phyloP scores from a whole-genome alignment of 2,329 filamentous ascomycete genomes.

The Penicillium concentricum region DNA sequence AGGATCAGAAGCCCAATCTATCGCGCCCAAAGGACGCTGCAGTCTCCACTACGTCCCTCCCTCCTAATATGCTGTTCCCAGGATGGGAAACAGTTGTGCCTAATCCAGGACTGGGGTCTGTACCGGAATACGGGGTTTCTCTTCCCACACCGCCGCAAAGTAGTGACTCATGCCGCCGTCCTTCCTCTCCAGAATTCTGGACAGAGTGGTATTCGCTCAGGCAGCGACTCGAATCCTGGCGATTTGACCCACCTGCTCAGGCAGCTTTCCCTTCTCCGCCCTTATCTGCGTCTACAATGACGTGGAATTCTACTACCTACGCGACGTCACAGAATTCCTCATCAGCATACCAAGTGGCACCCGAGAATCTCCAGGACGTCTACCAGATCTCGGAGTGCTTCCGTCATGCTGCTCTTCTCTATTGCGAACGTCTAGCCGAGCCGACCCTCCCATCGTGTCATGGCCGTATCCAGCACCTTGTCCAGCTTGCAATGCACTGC shows the following conservation, averaged over 20 bases:
- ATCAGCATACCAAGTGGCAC: conserved; percentile 40
- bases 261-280: conserved; percentile 20
- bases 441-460: conserved; percentile 71
- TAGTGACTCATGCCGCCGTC: conserved; percentile 18
- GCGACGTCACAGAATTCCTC: conserved; percentile 30
- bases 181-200: conserved; percentile 62
- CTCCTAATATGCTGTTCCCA: conserved; percentile 35
- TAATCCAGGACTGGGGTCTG: conserved; percentile 43
- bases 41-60: conserved; percentile 31
- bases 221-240: conserved; percentile 74
- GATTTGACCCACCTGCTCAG: conserved; percentile 56
- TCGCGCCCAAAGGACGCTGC: conserved; percentile 24
- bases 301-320: conserved; percentile 25
- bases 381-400: conserved; percentile 85
- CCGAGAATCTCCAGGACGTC: conserved; percentile 69
- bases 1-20: conserved; percentile 51
- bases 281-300: conserved; percentile 16
- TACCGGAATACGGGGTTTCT: conserved; percentile 28
- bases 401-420: conserved; percentile 82
- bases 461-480: conserved; percentile 77
- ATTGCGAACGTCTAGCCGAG: conserved; percentile 81
- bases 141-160: conserved; percentile 29
- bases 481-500: conserved; percentile 79
- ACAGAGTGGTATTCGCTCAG: conserved; percentile 80
- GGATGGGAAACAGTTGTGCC: conserved; percentile 17